Evolutionary conservation across 768 basidiomycete genomes (phyloP), one percentile per base, ranked within the genome.

Genomic region (Myochromella boudieri): DNA sequence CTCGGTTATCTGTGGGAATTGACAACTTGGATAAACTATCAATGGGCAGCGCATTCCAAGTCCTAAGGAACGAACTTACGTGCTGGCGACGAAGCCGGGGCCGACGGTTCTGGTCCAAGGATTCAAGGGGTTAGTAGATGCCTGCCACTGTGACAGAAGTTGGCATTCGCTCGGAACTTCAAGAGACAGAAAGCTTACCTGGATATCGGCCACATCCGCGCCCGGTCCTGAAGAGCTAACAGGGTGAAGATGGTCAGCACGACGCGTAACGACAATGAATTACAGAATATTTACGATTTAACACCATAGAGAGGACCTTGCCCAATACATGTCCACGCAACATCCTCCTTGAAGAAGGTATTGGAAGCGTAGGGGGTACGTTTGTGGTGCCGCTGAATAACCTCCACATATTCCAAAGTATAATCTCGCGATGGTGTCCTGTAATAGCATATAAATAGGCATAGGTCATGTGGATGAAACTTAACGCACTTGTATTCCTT

Each of bases 331-430:
- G 63, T 66, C 76, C 76, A 78, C 4, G 61, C 10, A 4, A 75
- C 55, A 42, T 70, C 68, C 57, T 79, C 77, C 40, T 70, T 68
- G 57, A 75, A 75, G 51, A 77, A 79, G 0, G 71, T 76, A 44
- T 78, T 79, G 11, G 75, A 72, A 1, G 59, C 60, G 54, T 78
- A 79, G 3, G 77, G 76, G 0, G 76, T 78, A 11, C 76, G 72
- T 45, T 79, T 79, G 44, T 79, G 77, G 54, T 79, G 77, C 26
- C 76, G 60, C 27, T 79, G 77, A 42, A 79, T 76, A 12, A 77
- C 63, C 59, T 79, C 76, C 7, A 77, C 75, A 51, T 74, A 79
- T 59, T 71, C 61, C 11, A 79, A 60, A 2, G 57, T 63, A 44
- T 56, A 74, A 1, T 68, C 60, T 14, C 51, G 46, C 0, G 71